Base-by-base conservation (phyloP, 768 basidiomycete genomes). In the Cyathus striatus region DNA sequence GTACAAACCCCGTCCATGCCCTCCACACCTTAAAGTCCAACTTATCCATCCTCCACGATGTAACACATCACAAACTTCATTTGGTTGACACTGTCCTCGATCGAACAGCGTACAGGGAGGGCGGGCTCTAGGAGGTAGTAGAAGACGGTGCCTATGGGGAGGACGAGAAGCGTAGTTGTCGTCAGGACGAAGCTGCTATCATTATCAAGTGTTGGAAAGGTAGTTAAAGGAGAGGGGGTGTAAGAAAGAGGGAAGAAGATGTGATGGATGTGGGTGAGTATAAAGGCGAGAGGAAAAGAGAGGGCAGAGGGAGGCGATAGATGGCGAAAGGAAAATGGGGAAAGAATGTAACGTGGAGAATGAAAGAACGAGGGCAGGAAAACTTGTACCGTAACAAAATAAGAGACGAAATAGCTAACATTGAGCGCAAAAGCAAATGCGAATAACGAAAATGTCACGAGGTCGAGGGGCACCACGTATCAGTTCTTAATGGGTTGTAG, bases 1-100 rank as follows among this genome's bases (percentile, higher is more conserved):
- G 45, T 12, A 59, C 44, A 16, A 49, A 38, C 38, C 46, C 50
- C 27, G 58, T 49, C 40, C 55, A 62, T 1, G 49, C 52, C 24
- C 56, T 45, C 20, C 59, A 58, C 27, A 58, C 54, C 26, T 49
- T 53, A 38, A 61, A 60, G 44, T 62, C 60, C 9, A 64, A 59
- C 4, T 55, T 50, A 6, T 51, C 59, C n/a, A 38, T 62, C 62
- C 44, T 64, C 62, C n/a, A 62, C 45, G 24, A 51, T 42, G 47
- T 62, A 62, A 47, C 58, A 62, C 5, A 55, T 58, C 5, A 55
- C 60, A 22, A 59, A 58, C 48, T 62, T 62, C 60, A 62, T 64
- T 9, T 26, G 42, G 23, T 44, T 45, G 3, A 60, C 60, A 16
- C 46, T 41, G n/a, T 54, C 54, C 41, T 62, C 62, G 17, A 59